Percentiles rank a stretch among this genome's conserved stretches.
These are phyloP conservation scores for Cylindrotheca closterium DNA, from an alignment of 108 stramenopile species.

Conservation along the genomic window DNA sequence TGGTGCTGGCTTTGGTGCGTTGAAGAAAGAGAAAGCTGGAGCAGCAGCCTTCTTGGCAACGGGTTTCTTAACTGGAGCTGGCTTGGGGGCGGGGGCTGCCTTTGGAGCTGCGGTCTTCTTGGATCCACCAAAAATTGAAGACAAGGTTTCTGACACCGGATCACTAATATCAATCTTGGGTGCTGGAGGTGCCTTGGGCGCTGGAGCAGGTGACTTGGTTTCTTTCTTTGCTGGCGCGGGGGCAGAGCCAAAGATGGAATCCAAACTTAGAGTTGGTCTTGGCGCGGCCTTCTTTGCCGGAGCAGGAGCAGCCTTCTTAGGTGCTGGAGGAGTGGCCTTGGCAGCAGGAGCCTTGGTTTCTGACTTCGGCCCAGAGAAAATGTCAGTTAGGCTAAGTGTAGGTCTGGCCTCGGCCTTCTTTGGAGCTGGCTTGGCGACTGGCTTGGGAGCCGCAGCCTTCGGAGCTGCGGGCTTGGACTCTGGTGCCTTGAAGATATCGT, in stretches of 20 bases:
- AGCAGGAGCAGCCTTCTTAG: conserved; percentile 11
- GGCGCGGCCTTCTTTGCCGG: conserved; percentile 21
- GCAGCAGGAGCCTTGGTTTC: conserved; percentile 15
- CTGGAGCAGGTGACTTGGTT: conserved; percentile 12
- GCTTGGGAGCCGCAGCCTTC: background rate
- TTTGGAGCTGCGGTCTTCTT: conserved; percentile 19
- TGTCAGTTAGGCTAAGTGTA: conserved; percentile 10
- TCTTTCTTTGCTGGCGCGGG: conserved; percentile 23
- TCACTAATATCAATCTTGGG: conserved; percentile 26
- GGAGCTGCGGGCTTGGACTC: conserved; percentile 1
- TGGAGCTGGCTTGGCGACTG: background rate
- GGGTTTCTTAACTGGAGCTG: background rate
- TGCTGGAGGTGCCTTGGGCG: conserved; percentile 9
- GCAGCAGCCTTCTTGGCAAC: conserved; percentile 31
- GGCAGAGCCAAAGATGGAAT: conserved; percentile 5
- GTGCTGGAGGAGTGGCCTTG: conserved; percentile 14
- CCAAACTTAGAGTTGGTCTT: conserved; percentile 14
- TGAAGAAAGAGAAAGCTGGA: conserved; percentile 24
- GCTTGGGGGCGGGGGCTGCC: conserved; percentile 14
- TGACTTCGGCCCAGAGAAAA: background rate
- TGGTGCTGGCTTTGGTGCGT: conserved; percentile 2
- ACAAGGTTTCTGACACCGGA: conserved; percentile 31
- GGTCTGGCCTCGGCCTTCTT: conserved; percentile 19
- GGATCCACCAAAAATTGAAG: conserved; percentile 41
- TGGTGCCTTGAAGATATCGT: conserved; percentile 12